Conservation (phyloP, 805 yeast genomes). For the Candida chauliodis region DNA sequence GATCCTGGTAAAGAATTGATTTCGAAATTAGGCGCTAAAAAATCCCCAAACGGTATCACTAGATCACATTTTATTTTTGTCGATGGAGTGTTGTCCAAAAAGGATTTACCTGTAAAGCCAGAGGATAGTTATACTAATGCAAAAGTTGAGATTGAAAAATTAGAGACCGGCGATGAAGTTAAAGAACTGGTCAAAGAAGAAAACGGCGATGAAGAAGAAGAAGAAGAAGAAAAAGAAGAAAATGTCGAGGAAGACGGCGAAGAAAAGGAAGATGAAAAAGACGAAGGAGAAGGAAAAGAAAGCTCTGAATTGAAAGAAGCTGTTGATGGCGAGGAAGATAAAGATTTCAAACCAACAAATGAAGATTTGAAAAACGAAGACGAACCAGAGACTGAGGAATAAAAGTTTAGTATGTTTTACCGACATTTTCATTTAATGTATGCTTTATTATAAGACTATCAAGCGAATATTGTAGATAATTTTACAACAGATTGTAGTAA, state of each 20-base stretch:
- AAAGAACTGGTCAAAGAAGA: constrained; percentile 10
- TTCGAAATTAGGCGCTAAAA: constrained; percentile 77
- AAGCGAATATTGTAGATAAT: constrained; percentile 5
- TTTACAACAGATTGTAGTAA: constrained; percentile 23
- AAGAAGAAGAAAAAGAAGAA: constrained; percentile 6
- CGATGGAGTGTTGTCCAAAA: constrained; percentile 63
- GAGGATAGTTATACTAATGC: constrained; percentile 57
- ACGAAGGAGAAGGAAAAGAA: constrained; percentile 4
- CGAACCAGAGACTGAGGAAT: constrained; percentile 2
- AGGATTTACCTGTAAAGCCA: constrained; percentile 50
- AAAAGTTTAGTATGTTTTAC: too few species aligned
- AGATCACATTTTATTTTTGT: constrained; percentile 92
- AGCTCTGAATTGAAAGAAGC: background rate
- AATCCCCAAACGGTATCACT: constrained; percentile 68
- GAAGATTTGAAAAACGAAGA: constrained; percentile 4
- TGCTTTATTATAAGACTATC: too few species aligned
- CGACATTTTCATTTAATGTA: too few species aligned
- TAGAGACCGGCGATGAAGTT: constrained; percentile 16
- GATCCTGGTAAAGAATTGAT: constrained; percentile 74
- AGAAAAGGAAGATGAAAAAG: background rate
- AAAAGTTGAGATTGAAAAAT: constrained; percentile 48
- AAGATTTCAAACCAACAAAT: constrained; percentile 2
- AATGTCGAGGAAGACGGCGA: constrained; percentile 1
- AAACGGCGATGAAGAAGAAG: constrained; percentile 8
- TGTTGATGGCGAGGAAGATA: constrained; percentile 6